Evolutionary conservation across 208 protist species (phyloP).

Genomic region (Wallacemonas rigidus): DNA sequence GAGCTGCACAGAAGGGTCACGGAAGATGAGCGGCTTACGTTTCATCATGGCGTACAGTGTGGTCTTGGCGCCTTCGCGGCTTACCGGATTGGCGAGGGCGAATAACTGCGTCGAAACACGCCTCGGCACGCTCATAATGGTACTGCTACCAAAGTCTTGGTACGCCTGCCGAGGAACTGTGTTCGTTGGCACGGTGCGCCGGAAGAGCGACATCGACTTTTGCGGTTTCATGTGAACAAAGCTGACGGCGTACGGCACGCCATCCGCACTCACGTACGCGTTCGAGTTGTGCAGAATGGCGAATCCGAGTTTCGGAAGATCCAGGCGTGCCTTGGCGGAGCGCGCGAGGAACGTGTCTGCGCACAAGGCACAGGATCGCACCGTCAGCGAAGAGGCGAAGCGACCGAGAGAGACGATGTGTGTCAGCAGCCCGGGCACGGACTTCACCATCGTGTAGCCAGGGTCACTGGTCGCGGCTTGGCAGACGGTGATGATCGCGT

Average conservation of each 20-base stretch:
- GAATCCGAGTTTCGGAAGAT: conserved; percentile 46
- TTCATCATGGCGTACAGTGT: conserved; percentile 75
- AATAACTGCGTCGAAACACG: conserved; percentile 62
- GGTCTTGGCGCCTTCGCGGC: conserved; percentile 73
- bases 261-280: conserved; percentile 85
- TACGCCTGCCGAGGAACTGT: conserved; percentile 53
- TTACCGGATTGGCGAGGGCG: conserved; percentile 79
- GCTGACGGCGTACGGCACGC: conserved; percentile 83
- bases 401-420: conserved; percentile 63
- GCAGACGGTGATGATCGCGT: conserved; percentile 78
- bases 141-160: conserved; percentile 24
- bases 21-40: conserved; percentile 65
- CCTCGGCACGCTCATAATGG: conserved; percentile 34
- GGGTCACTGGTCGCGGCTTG: conserved; percentile 75
- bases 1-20: conserved; percentile 51
- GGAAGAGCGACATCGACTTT: conserved; percentile 59
- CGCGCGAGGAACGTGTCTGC: conserved; percentile 59
- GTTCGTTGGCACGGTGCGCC: conserved; percentile 36
- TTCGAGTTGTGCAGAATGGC: conserved; percentile 62
- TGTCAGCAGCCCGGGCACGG: conserved; percentile 53
- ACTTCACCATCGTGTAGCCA: conserved; percentile 52
- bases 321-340: conserved; percentile 44
- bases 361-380: conserved; percentile 62
- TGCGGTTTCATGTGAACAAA: conserved; percentile 69
- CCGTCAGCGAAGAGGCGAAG: conserved; percentile 71